phyloP scores from a whole-genome alignment of 495 filamentous ascomycete species.

The Neohortaea acidophila region DNA sequence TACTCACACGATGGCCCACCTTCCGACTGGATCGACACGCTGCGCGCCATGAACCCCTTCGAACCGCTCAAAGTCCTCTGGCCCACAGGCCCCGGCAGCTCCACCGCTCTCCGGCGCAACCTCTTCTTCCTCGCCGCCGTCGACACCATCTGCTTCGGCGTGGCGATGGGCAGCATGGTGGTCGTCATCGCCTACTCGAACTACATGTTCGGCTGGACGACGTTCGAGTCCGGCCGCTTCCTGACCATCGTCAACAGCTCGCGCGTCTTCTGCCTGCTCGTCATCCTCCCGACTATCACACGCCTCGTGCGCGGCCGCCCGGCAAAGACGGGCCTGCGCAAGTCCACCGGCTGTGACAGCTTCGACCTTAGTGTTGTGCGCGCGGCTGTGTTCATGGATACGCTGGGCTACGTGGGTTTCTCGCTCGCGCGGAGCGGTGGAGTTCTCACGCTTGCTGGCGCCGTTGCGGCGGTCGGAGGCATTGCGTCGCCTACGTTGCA shows the following conservation, averaged over 20 bases:
- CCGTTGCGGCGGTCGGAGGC: slow-evolving; percentile 61
- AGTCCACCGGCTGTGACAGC: slow-evolving; percentile 55
- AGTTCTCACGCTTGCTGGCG: slow-evolving; percentile 50
- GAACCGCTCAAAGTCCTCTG: slow-evolving; percentile 63
- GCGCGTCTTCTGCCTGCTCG: slow-evolving; percentile 58
- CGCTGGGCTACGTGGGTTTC: slow-evolving; percentile 61
- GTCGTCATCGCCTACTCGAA: slow-evolving; percentile 68
- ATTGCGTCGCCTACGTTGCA: slow-evolving; percentile 73
- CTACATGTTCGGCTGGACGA: slow-evolving; percentile 66
- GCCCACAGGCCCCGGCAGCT: slow-evolving; percentile 49
- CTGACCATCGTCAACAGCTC: slow-evolving; percentile 58
- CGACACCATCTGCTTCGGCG: slow-evolving; percentile 62
- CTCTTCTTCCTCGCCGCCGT: slow-evolving; percentile 62
- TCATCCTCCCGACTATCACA: slow-evolving; percentile 56
- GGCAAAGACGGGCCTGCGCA: slow-evolving; percentile 12
- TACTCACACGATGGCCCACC: slow-evolving; percentile 22
- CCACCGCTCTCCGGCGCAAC: slow-evolving; percentile 52
- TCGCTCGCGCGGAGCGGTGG: slow-evolving; percentile 40
- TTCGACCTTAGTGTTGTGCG: slow-evolving; percentile 69
- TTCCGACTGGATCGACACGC: slow-evolving; percentile 30
- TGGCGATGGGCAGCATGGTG: slow-evolving; percentile 64
- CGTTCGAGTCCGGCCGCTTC: slow-evolving; percentile 59
- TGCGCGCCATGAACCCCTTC: slow-evolving; percentile 42
- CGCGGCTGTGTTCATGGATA: slow-evolving; percentile 59
- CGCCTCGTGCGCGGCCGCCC: slow-evolving; percentile 48